A percentile compares a stretch with the other conserved stretches of the same genome.
These are phyloP conservation scores for Forsythia suspensa DNA, from an alignment of 257 asterid species.

Conservation along the genomic window DNA sequence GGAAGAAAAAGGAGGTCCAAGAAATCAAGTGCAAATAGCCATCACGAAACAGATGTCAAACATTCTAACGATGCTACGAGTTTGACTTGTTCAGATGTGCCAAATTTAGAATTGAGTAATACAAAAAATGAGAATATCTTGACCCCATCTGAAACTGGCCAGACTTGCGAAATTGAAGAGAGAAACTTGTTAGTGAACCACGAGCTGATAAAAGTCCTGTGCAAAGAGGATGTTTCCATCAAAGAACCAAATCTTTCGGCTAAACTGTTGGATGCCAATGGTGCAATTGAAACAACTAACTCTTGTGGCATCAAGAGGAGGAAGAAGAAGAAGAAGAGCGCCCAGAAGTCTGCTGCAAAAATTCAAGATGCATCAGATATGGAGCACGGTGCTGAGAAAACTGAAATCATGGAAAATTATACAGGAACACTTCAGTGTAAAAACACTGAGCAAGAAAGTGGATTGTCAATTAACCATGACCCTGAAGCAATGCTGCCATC, in stretches of 20 bases:
- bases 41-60: conserved; percentile 15
- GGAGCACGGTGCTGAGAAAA: conserved; percentile 25
- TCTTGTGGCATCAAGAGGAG: conserved; percentile 36
- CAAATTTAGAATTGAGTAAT: conserved; percentile 13
- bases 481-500: conserved; percentile 19
- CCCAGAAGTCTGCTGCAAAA: conserved; percentile 27
- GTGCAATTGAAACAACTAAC: conserved; percentile 28
- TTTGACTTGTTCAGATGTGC: conserved; percentile 16
- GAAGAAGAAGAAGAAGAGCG: conserved; percentile 29
- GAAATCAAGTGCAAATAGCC: conserved; percentile 20
- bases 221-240: conserved; percentile 16
- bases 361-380: conserved; percentile 27
- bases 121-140: conserved; percentile 13
- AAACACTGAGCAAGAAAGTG: conserved; percentile 22
- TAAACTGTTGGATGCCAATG: conserved; percentile 17
- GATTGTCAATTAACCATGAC: conserved; percentile 15
- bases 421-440: conserved; percentile 18
- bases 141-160: conserved; percentile 12
- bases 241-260: conserved; percentile 27
- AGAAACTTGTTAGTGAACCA: conserved; percentile 15
- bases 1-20: conserved; percentile 24
- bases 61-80: conserved; percentile 10
- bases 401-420: conserved; percentile 21
- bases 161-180: neutral
- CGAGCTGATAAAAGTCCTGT: neutral